Conservation (phyloP, 495 filamentous ascomycete species). For the Penicillium ochrochloron region DNA sequence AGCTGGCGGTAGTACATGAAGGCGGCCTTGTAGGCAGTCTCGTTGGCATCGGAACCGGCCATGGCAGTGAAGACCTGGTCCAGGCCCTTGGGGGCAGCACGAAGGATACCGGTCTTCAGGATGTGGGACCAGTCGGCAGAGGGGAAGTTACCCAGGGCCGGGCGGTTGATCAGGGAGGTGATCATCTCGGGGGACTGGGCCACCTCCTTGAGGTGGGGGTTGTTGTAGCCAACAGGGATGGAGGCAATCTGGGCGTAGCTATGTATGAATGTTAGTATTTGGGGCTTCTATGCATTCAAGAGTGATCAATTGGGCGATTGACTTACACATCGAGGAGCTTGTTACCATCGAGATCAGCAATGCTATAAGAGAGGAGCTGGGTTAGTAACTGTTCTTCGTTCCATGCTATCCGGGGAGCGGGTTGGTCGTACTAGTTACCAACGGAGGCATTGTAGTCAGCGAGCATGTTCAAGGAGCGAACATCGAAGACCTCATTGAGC, state of each 20-base stretch:
- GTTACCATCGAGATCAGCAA: conserved; percentile 82
- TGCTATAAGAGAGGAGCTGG: conserved; percentile 50
- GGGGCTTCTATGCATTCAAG: conserved; percentile 11
- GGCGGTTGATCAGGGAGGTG: conserved; percentile 86
- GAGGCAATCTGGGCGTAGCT: conserved; percentile 96
- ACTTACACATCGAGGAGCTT: conserved; percentile 75
- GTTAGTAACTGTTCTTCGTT: conserved; percentile 29
- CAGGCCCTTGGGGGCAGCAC: conserved; percentile 86
- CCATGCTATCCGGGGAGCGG: background rate
- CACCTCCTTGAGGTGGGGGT: conserved; percentile 74
- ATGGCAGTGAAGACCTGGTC: conserved; percentile 97
- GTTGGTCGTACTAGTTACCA: conserved; percentile 60
- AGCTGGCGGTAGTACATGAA: conserved; percentile 96
- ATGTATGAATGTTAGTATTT: conserved; percentile 21
- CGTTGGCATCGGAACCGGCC: conserved; percentile 96
- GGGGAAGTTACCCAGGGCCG: conserved; percentile 96
- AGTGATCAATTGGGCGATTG: conserved; percentile 33
- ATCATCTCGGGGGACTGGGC: conserved; percentile 80
- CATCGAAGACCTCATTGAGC: conserved; percentile 89
- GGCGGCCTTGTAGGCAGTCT: conserved; percentile 98
- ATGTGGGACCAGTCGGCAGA: conserved; percentile 85
- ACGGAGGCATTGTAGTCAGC: conserved; percentile 73
- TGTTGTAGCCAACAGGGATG: conserved; percentile 97
- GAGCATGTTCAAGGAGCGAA: conserved; percentile 90
- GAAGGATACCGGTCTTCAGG: conserved; percentile 84